A percentile compares a stretch with the other conserved stretches of the same genome.
Evolutionary conservation across 805 yeast genomes (phyloP).

Genomic region (Pichia exigua): DNA sequence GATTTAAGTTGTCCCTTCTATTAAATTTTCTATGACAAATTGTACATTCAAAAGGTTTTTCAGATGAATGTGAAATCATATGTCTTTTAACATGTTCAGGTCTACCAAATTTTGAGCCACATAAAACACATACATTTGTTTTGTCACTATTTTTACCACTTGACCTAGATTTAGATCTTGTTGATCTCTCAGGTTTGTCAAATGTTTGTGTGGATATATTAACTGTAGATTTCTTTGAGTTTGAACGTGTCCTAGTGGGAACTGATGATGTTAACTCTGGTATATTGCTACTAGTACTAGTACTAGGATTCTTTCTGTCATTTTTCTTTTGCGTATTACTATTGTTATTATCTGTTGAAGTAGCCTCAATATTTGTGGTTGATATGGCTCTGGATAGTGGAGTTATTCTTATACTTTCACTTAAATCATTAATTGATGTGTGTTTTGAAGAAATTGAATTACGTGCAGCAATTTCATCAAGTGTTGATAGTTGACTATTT

Average conservation of each 20-base stretch:
- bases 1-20: constrained; percentile 52
- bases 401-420: neutral
- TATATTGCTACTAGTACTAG: neutral
- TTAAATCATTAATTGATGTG: neutral
- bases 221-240: constrained; percentile 5
- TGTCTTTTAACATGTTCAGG: constrained; percentile 69
- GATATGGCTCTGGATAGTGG: neutral
- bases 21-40: constrained; percentile 51
- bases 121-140: constrained; percentile 56
- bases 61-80: constrained; percentile 49
- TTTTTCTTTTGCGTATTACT: too few species aligned
- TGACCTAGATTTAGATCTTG: constrained; percentile 28
- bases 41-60: constrained; percentile 50
- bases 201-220: constrained; percentile 19
- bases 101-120: constrained; percentile 55
- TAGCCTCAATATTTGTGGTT: neutral
- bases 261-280: constrained; percentile 3
- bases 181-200: constrained; percentile 29
- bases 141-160: constrained; percentile 32
- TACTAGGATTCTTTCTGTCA: too few species aligned
- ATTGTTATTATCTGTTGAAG: neutral
- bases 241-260: constrained; percentile 4
- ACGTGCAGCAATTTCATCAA: neutral
- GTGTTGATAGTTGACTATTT: neutral
- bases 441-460: neutral